Base-by-base conservation (phyloP, 2,329 filamentous ascomycete species). In the Diaporthe vaccinii region DNA sequence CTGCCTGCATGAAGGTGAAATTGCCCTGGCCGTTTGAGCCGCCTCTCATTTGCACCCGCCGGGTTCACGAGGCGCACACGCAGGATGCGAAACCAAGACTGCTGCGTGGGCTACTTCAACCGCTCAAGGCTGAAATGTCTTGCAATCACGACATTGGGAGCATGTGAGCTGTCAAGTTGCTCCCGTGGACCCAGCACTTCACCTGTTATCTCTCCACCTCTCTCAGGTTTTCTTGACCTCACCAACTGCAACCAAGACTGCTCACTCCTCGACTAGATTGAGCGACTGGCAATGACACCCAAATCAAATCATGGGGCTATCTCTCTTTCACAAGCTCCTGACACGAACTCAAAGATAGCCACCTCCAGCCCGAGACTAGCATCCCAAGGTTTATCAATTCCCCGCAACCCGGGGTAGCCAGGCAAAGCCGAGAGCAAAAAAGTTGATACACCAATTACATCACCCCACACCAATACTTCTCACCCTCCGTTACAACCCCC, bases 371-470 rank as follows among this genome's bases (percentile, higher is more conserved):
- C 62, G 44, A 53, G 25, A 25, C 28, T 51, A 68, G 34, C 7
- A 4, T 39, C 9, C 28, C 28, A 46, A 46, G 25, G 17, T 31
- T 65, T 14, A 12, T 15, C 3, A 46, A 41, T 68, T 53, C 65
- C 65, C 65, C 65, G 49, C 65, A 55, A 41, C 65, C 46, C 65
- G 65, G 62, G 31, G 65, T 53, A 28, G 65, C 22, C 25, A n/a
- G n/a, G n/a, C n/a, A n/a, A n/a, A n/a, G n/a, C n/a, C n/a, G n/a
- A n/a, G n/a, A n/a, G n/a, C n/a, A n/a, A n/a, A n/a, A n/a, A n/a
- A n/a, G n/a, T n/a, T n/a, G n/a, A n/a, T n/a, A n/a, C n/a, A n/a
- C n/a, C n/a, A n/a, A n/a, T n/a, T n/a, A n/a, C n/a, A n/a, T n/a
- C n/a, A n/a, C n/a, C n/a, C n/a, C n/a, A n/a, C n/a, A n/a, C n/a